Evolutionary conservation across 805 yeast species (phyloP), one percentile per base, ranked within the genome.

Genomic region (Candida krabiensis): DNA sequence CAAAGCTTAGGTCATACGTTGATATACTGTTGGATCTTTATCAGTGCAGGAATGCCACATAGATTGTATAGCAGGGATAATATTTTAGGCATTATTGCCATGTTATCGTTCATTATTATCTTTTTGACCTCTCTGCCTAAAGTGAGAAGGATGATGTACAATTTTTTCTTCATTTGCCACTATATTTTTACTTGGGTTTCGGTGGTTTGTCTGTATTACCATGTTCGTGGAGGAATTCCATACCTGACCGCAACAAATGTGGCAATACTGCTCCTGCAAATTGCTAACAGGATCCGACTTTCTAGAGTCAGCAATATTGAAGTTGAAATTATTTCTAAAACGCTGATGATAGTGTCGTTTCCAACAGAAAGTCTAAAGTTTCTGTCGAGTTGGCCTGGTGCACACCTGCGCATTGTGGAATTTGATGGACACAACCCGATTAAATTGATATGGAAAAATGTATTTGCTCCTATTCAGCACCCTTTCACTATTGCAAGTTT

Each of bases 171-270:
- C 56, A 63, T 73, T 37, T 64, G 77, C 33, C 98, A 91, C 63
- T 85, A 87, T 49, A 46, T 77, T 8, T 73, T 81, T 57, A 81
- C 96, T 2, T 90, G 96, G 96, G 53, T 77, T 4, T 71, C 79
- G 13, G 82, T 89, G 5, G 56, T 83, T 1, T 62, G 83, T 18
- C 58, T 89, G 4, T 83, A 83, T 47, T 71, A 73, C 49, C 98
- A 91, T 59, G 85, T 91, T 1, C 72, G 93, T 44, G 97, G 97
- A 0, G 71, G 79, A 4, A 70, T 82, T 12, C 78, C 81, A 3
- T 59, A 57, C 26, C 77, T 82, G 50, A 80, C 93, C 6, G 21
- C 56, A 1, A 36, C 75, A 28, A 86, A 86, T 46, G 49, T 71
- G 2, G 36, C 51, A 1, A 71, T 87, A 9, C 61, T 91, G 19